Conservation (phyloP, 768 basidiomycete species). For the Tulasnella calospora region DNA sequence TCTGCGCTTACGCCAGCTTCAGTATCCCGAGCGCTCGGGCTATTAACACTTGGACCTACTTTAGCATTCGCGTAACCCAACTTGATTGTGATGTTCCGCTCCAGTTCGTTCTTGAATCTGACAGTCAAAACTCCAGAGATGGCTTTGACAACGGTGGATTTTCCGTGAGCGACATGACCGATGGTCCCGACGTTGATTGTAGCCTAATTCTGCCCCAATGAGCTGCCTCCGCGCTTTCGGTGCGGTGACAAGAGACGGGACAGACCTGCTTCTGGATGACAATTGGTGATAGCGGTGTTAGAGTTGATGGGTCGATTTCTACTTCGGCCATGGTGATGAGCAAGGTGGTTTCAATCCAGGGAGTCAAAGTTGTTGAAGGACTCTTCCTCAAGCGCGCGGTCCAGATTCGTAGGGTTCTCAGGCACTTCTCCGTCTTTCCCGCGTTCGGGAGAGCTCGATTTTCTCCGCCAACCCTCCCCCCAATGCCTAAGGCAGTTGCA, state of each 20-base stretch:
- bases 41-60: slow-evolving; percentile 44
- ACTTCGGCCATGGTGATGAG: slow-evolving; percentile 37
- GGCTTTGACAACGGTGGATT: slow-evolving; percentile 95
- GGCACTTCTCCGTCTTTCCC: slow-evolving; percentile 4
- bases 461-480: neutral
- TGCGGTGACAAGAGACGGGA: slow-evolving; percentile 54
- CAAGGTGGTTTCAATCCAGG: neutral
- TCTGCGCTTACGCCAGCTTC: slow-evolving; percentile 47
- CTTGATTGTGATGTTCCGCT: slow-evolving; percentile 98
- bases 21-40: neutral
- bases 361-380: neutral
- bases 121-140: slow-evolving; percentile 99
- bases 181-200: slow-evolving; percentile 66
- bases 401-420: slow-evolving; percentile 5
- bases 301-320: slow-evolving; percentile 71
- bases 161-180: slow-evolving; percentile 97
- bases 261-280: slow-evolving; percentile 85
- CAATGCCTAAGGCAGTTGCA: slow-evolving; percentile 78
- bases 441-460: slow-evolving; percentile 2
- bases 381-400: neutral
- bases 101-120: slow-evolving; percentile 98
- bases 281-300: slow-evolving; percentile 84
- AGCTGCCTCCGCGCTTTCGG: neutral
- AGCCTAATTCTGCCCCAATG: neutral
- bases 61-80: slow-evolving; percentile 99